Evolutionary conservation across 169 alveolate genomes (phyloP).

Genomic region (Eimeria acervulina): DNA sequence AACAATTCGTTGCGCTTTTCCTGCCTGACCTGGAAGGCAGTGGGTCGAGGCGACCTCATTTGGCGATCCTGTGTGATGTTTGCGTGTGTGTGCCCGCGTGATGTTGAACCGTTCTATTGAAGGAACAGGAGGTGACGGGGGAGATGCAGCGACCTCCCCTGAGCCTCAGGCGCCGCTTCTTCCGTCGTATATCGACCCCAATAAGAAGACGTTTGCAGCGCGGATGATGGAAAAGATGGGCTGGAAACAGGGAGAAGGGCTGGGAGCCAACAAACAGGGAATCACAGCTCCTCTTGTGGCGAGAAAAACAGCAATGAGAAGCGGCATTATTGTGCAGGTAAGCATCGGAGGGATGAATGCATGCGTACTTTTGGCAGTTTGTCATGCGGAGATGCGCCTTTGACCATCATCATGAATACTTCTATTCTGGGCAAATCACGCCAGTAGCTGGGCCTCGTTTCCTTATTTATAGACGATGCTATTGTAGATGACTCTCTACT

Average conservation of each 20-base stretch:
- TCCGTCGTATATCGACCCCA: slow-evolving; percentile 82
- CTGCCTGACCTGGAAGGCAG: background rate
- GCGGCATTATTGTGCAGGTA: slow-evolving; percentile 92
- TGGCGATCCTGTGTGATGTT: background rate
- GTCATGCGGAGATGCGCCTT: background rate
- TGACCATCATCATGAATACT: background rate
- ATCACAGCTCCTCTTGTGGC: slow-evolving; percentile 92
- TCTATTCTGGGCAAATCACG: background rate
- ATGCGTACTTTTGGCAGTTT: background rate
- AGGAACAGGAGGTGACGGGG: slow-evolving; percentile 62
- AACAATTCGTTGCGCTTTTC: background rate
- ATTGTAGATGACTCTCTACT: background rate
- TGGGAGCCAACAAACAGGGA: slow-evolving; percentile 93
- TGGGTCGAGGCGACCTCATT: background rate
- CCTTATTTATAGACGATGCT: background rate
- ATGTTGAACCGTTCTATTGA: background rate
- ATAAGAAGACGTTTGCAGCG: slow-evolving; percentile 90
- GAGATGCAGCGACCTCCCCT: slow-evolving; percentile 70
- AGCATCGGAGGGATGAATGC: background rate
- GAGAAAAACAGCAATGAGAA: slow-evolving; percentile 89
- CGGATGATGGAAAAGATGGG: slow-evolving; percentile 95
- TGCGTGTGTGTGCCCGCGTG: slow-evolving; percentile 5
- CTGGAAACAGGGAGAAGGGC: slow-evolving; percentile 94
- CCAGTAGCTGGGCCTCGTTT: background rate
- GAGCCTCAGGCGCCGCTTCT: slow-evolving; percentile 82